Percentiles rank a stretch among this genome's conserved stretches.
phyloP scores from a whole-genome alignment of 495 filamentous ascomycete species.

The Penicillium taxi region DNA sequence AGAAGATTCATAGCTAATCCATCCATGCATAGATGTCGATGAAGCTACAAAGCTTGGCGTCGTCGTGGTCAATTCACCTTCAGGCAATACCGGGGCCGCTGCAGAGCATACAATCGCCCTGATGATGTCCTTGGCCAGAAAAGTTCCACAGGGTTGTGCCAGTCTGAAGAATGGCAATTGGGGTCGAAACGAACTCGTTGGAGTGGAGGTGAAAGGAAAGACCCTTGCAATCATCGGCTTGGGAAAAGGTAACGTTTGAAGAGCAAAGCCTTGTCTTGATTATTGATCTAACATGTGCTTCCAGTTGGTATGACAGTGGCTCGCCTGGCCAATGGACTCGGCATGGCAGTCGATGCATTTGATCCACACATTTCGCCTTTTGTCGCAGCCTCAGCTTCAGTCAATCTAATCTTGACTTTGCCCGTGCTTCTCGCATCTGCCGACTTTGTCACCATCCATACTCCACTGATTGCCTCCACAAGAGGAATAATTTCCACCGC shows the following conservation, averaged over 20 bases:
- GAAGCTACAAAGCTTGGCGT: conserved; percentile 58
- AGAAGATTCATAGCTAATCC: not conserved
- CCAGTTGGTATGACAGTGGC: conserved; percentile 63
- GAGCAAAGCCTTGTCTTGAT: too few species aligned
- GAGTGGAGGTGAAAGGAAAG: conserved; percentile 63
- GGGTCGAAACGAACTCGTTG: conserved; percentile 61
- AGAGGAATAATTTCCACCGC: conserved; percentile 53
- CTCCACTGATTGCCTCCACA: conserved; percentile 63
- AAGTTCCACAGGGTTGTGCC: conserved; percentile 52
- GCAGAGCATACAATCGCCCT: conserved; percentile 63
- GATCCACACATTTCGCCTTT: conserved; percentile 61
- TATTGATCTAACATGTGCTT: not conserved
- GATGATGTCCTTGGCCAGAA: conserved; percentile 56
- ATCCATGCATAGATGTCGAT: conserved; percentile 39
- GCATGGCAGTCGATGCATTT: conserved; percentile 57
- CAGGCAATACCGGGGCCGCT: conserved; percentile 62
- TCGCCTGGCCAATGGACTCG: conserved; percentile 57
- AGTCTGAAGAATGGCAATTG: conserved; percentile 55
- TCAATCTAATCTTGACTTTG: conserved; percentile 46
- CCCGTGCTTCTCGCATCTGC: conserved; percentile 49
- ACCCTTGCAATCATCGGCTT: conserved; percentile 59
- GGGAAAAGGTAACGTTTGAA: conserved; percentile 50
- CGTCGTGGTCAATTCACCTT: conserved; percentile 63
- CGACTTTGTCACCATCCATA: conserved; percentile 70
- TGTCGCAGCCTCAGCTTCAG: conserved; percentile 49